phyloP scores from a whole-genome alignment of 768 basidiomycete species.

The Antrodiella citrinella region DNA sequence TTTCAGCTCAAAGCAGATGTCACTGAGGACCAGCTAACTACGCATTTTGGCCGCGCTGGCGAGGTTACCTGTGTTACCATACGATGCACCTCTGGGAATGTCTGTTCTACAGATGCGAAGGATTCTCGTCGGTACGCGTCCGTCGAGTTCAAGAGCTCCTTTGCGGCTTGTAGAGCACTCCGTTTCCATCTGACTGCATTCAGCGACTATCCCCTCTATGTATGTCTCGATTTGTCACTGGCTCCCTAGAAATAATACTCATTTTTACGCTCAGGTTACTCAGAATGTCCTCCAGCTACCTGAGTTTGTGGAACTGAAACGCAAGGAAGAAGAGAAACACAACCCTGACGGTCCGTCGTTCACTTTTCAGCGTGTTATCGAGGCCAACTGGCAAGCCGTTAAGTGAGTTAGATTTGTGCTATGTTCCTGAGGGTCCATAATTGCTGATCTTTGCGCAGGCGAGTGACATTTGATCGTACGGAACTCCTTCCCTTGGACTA shows the following conservation, averaged over 20 bases:
- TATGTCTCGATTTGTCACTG: conserved; percentile 24
- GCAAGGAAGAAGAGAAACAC: conserved; percentile 1
- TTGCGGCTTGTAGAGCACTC: conserved; percentile 35
- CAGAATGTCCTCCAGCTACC: conserved; percentile 1
- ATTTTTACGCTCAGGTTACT: not conserved
- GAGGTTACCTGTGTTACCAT: conserved; percentile 25
- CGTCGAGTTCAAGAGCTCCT: conserved; percentile 33
- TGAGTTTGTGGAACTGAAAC: not conserved
- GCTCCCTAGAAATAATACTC: not conserved
- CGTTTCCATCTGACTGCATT: conserved; percentile 29
- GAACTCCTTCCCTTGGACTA: not conserved
- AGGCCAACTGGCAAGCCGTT: not conserved
- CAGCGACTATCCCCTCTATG: conserved; percentile 31
- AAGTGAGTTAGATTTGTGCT: conserved; percentile 2
- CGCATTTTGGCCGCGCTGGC: conserved; percentile 32
- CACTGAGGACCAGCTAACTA: conserved; percentile 24
- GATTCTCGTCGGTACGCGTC: conserved; percentile 37
- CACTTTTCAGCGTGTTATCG: not conserved
- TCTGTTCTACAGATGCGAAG: not conserved
- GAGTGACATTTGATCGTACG: not conserved
- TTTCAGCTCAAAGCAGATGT: conserved; percentile 21
- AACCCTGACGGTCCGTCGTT: not conserved
- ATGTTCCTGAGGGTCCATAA: not conserved
- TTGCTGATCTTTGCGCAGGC: not conserved
- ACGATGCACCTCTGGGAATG: conserved; percentile 26